Evolutionary conservation across 2,329 filamentous ascomycete genomes (phyloP).

Genomic region (Venturia aucupariae): DNA sequence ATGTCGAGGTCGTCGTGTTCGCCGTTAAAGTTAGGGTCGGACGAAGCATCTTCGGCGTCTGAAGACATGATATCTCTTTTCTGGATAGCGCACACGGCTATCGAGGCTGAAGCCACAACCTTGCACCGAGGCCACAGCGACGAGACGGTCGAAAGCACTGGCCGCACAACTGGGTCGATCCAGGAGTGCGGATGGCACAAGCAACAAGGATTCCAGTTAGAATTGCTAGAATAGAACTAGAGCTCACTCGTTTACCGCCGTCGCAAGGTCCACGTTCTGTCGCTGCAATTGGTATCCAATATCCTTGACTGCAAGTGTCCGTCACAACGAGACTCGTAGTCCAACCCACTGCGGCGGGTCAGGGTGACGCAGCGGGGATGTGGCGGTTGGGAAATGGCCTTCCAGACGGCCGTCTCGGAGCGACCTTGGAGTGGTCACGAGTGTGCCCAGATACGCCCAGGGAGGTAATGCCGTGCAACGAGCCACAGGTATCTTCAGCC

Average conservation of each 20-base stretch:
- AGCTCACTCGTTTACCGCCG: slow-evolving; percentile 3
- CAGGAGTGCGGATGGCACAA: slow-evolving; percentile 8
- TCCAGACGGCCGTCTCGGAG: slow-evolving; percentile 7
- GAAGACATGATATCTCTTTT: slow-evolving; percentile 37
- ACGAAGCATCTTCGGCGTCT: slow-evolving; percentile 38
- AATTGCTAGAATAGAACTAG: slow-evolving; percentile 1
- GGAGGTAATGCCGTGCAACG: slow-evolving; percentile 9
- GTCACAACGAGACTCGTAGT: slow-evolving; percentile 10
- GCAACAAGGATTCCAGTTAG: not conserved
- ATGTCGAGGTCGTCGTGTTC: slow-evolving; percentile 30
- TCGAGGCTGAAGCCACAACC: slow-evolving; percentile 5
- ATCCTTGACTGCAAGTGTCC: slow-evolving; percentile 8
- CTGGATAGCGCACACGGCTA: slow-evolving; percentile 5
- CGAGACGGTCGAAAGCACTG: slow-evolving; percentile 4
- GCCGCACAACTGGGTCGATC: slow-evolving; percentile 4
- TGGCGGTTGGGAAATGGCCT: slow-evolving; percentile 3
- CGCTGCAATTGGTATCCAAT: slow-evolving; percentile 6
- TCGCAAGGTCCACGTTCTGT: slow-evolving; percentile 10
- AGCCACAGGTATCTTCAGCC: slow-evolving; percentile 3
- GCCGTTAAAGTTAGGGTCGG: slow-evolving; percentile 37
- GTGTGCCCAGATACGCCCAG: not conserved
- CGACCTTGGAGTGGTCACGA: not conserved
- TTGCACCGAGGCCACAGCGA: slow-evolving; percentile 3
- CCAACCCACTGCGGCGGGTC: not conserved
- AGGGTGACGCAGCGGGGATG: slow-evolving; percentile 7